phyloP scores from a whole-genome alignment of 352 stramenopile genomes.

The Plasmopara muralis region DNA sequence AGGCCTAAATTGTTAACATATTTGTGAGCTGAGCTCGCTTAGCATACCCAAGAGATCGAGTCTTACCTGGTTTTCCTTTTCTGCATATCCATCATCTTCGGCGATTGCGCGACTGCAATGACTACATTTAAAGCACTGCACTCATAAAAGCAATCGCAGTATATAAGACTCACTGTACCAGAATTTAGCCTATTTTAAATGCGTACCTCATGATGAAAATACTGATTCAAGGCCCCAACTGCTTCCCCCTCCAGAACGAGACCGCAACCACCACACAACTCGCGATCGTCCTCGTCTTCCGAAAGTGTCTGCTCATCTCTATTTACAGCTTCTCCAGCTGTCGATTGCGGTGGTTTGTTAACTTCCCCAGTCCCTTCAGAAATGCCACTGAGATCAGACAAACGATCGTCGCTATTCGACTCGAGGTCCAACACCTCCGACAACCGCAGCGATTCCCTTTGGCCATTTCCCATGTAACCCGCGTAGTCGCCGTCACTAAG shows the following conservation, averaged over 20 bases:
- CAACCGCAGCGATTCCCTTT: conserved; percentile 62
- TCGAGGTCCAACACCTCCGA: conserved; percentile 77
- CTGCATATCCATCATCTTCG: conserved; percentile 74
- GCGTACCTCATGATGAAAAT: conserved; percentile 72
- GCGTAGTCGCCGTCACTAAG: conserved; percentile 59
- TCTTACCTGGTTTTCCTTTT: conserved; percentile 68
- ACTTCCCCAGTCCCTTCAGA: conserved; percentile 32
- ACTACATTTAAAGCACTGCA: conserved; percentile 7
- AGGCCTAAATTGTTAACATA: conserved; percentile 31
- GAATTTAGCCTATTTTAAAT: too few species aligned
- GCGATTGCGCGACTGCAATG: conserved; percentile 64
- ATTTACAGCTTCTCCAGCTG: conserved; percentile 16
- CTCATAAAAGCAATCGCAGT: too few species aligned
- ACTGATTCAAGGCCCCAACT: conserved; percentile 71
- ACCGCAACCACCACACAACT: conserved; percentile 62
- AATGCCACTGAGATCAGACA: conserved; percentile 56
- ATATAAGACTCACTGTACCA: too few species aligned
- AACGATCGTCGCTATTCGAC: conserved; percentile 33
- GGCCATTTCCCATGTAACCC: conserved; percentile 37
- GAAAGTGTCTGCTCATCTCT: conserved; percentile 41
- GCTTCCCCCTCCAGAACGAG: conserved; percentile 71
- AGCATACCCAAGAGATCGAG: background rate
- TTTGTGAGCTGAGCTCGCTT: conserved; percentile 2
- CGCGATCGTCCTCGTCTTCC: conserved; percentile 65
- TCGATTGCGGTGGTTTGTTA: conserved; percentile 21